These are phyloP conservation scores for Asterochloris sp. DNA, from an alignment of 139 green algal genomes.

Conservation along the genomic window DNA sequence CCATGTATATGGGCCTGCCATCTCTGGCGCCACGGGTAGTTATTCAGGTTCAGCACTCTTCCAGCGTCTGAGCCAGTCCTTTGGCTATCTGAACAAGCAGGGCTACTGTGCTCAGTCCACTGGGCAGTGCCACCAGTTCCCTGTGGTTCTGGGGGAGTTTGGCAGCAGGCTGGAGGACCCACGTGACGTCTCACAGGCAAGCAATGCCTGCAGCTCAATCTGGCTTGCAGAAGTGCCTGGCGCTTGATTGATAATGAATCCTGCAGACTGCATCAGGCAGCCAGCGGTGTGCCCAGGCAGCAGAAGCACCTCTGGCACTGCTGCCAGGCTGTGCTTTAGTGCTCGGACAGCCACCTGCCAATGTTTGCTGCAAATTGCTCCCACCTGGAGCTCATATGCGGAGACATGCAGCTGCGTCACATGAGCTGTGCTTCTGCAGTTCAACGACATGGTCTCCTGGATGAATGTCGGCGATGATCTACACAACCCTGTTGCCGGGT, in stretches of 20 bases:
- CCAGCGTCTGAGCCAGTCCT: conserved; percentile 18
- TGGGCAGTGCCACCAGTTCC: conserved; percentile 31
- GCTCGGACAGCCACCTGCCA: too few species aligned
- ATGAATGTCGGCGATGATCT: conserved; percentile 10
- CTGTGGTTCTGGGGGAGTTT: conserved; percentile 38
- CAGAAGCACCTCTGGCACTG: too few species aligned
- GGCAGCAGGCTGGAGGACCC: conserved; percentile 28
- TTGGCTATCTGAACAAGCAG: conserved; percentile 38
- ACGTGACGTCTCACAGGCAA: too few species aligned
- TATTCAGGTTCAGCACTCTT: conserved; percentile 15
- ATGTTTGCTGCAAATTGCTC: too few species aligned
- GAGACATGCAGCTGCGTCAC: too few species aligned
- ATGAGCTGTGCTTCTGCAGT: too few species aligned
- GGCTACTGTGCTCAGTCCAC: conserved; percentile 33
- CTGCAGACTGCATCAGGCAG: too few species aligned
- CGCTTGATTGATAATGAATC: conserved; percentile 24
- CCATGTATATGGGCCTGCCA: conserved; percentile 37
- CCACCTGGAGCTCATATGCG: too few species aligned
- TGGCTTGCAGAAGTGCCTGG: conserved; percentile 19
- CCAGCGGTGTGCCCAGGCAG: too few species aligned
- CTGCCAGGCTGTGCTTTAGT: too few species aligned
- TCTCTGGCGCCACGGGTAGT: conserved; percentile 11
- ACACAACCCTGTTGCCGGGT: conserved; percentile 23
- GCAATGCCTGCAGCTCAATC: not conserved
- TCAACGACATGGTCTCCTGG: too few species aligned